Evolutionary conservation across 225 moss, liverwort and hornwort genomes (phyloP).

Genomic region (Bryoerythrophyllum caledonicum): DNA sequence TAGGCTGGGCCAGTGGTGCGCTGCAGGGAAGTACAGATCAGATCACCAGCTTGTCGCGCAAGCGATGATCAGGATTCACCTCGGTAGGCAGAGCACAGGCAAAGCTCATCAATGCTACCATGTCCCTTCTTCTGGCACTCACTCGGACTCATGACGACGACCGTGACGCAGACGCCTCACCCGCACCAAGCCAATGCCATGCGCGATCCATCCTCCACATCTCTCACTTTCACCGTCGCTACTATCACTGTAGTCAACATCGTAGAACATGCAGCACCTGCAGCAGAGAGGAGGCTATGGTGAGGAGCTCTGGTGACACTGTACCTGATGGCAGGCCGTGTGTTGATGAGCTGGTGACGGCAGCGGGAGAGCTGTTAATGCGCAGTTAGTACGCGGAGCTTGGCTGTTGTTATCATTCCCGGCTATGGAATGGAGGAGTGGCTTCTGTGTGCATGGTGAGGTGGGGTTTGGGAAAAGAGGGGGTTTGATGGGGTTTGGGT

Average conservation of each 20-base stretch:
- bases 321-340: slow-evolving; percentile 11
- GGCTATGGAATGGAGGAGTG: slow-evolving; percentile 26
- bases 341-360: slow-evolving; percentile 19
- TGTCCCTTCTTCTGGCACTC: background rate
- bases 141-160: background rate
- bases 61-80: too few relatives aligned
- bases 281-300: background rate
- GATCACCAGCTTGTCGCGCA: too few relatives aligned
- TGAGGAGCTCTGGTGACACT: too few relatives aligned
- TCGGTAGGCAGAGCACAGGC: background rate
- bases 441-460: background rate
- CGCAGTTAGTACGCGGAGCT: background rate
- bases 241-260: too few relatives aligned
- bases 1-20: too few relatives aligned
- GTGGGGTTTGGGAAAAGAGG: background rate
- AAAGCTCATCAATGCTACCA: slow-evolving; percentile 4
- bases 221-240: background rate
- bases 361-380: too few relatives aligned
- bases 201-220: background rate
- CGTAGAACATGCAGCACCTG: too few relatives aligned
- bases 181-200: background rate
- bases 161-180: slow-evolving; percentile 5
- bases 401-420: background rate
- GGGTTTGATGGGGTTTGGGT: slow-evolving; percentile 20
- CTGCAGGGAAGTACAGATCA: too few relatives aligned